Evolutionary conservation across 805 yeast species (phyloP).

Genomic region (Ogataea saltuana): DNA sequence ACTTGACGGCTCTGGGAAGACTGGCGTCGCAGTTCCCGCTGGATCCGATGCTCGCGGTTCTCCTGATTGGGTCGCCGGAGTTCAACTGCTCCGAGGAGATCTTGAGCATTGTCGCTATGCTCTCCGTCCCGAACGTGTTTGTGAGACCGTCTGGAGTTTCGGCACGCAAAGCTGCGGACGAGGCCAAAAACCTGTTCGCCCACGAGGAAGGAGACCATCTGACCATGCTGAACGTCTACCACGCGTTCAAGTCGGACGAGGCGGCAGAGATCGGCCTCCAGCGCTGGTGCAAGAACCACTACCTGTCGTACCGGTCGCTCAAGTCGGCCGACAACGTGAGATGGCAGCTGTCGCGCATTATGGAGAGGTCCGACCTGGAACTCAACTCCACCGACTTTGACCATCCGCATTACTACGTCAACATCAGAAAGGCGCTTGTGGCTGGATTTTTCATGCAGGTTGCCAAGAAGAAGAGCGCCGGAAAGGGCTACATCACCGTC

Average conservation of each 20-base stretch:
- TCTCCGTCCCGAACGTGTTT: constrained; percentile 92
- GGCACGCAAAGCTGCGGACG: constrained; percentile 88
- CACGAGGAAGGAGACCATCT: constrained; percentile 96
- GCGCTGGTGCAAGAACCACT: constrained; percentile 92
- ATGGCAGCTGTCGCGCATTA: constrained; percentile 74
- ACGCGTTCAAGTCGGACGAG: constrained; percentile 77
- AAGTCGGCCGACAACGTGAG: constrained; percentile 86
- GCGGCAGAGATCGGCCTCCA: constrained; percentile 63
- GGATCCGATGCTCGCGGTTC: constrained; percentile 93
- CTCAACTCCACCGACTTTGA: constrained; percentile 67
- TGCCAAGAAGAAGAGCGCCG: constrained; percentile 84
- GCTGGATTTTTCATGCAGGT: constrained; percentile 99
- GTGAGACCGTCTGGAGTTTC: constrained; percentile 86
- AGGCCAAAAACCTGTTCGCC: constrained; percentile 81
- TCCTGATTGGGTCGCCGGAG: constrained; percentile 85
- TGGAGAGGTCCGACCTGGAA: constrained; percentile 79
- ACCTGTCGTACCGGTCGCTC: constrained; percentile 78
- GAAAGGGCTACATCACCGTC: constrained; percentile 83
- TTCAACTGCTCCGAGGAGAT: constrained; percentile 88
- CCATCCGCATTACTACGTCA: constrained; percentile 65
- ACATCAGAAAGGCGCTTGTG: constrained; percentile 80
- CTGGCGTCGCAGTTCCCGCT: constrained; percentile 90
- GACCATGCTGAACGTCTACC: constrained; percentile 83
- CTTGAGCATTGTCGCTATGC: constrained; percentile 81
- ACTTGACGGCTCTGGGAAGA: constrained; percentile 85